These are phyloP conservation scores for Passalora sequoiae DNA, from an alignment of 2,329 filamentous ascomycete species.

Conservation along the genomic window DNA sequence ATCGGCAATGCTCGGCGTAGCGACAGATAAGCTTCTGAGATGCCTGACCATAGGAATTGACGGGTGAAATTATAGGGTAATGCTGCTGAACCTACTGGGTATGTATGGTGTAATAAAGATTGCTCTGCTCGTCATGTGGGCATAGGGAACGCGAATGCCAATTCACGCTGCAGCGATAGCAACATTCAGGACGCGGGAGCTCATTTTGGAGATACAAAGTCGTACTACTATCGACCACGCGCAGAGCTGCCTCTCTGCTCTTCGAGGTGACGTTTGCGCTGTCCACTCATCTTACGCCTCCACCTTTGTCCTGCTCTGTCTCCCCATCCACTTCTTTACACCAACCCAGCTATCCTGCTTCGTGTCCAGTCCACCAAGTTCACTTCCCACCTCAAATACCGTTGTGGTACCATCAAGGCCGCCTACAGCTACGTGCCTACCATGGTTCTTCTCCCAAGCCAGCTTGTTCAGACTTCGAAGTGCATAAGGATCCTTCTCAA, in stretches of 20 bases:
- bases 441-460: conserved; percentile 87
- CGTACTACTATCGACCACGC: no score
- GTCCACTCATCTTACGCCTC: conserved; percentile 10
- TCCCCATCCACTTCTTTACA: conserved; percentile 81
- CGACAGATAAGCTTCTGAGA: no score
- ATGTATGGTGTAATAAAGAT: background rate
- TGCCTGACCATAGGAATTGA: no score
- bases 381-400: conserved; percentile 82
- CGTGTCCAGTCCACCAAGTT: conserved; percentile 74
- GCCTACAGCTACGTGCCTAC: conserved; percentile 79
- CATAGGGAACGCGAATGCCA: no score
- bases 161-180: no score
- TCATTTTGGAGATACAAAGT: no score
- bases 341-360: conserved; percentile 87
- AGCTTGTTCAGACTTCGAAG: conserved; percentile 83
- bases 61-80: background rate
- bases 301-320: conserved; percentile 25
- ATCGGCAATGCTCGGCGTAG: background rate
- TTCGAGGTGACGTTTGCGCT: no score
- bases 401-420: conserved; percentile 87
- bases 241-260: no score
- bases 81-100: background rate
- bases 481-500: conserved; percentile 38
- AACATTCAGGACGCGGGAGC: no score
- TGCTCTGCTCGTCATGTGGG: no score